Evolutionary conservation across 108 stramenopile genomes (phyloP).

Genomic region (Pseudonitzschia delicatissima): DNA sequence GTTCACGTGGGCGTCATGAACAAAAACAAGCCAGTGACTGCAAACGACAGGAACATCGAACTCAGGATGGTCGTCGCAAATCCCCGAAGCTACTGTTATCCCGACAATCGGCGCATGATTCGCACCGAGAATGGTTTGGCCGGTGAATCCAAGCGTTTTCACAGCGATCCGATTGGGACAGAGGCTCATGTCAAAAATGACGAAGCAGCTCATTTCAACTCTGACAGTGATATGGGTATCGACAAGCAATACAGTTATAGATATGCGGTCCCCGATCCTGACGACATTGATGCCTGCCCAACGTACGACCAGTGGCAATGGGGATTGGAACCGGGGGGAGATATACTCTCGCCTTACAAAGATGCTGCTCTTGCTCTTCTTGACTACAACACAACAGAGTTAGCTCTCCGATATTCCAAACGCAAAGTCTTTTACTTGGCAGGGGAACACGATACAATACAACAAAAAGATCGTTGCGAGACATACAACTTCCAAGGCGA

Average conservation of each 20-base stretch:
- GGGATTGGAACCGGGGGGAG: constrained; percentile 63
- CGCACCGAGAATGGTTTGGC: neutral
- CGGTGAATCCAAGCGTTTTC: neutral
- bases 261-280: constrained; percentile 4
- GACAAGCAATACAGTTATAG: neutral
- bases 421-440: constrained; percentile 68
- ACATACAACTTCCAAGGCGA: constrained; percentile 63
- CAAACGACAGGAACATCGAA: constrained; percentile 13
- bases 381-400: constrained; percentile 16
- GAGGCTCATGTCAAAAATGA: neutral
- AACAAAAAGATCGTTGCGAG: constrained; percentile 46
- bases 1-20: neutral
- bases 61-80: constrained; percentile 72
- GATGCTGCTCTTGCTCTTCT: constrained; percentile 24
- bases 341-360: constrained; percentile 50
- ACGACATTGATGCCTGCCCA: constrained; percentile 36
- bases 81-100: constrained; percentile 74
- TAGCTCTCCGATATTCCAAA: constrained; percentile 42
- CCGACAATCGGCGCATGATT: constrained; percentile 58
- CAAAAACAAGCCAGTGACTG: neutral
- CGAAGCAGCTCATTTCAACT: neutral
- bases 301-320: constrained; percentile 74
- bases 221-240: neutral
- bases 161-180: neutral
- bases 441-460: constrained; percentile 56